Evolutionary conservation across 1,139 yeast genomes (phyloP).

Genomic region (Tardiomyces digboiensis): DNA sequence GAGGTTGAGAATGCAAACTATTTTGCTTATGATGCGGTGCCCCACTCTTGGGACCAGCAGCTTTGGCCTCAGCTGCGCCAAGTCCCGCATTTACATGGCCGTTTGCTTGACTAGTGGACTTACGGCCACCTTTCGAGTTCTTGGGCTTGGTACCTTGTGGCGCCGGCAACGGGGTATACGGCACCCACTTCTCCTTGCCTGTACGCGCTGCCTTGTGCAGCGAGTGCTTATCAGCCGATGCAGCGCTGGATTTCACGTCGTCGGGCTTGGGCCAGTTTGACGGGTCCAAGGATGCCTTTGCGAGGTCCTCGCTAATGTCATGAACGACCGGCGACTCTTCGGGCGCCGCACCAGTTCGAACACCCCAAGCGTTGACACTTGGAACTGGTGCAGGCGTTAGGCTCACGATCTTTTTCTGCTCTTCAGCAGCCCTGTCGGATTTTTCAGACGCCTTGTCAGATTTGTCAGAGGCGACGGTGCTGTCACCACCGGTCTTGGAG

Average conservation of each 20-base stretch:
- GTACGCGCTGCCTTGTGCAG: conserved; percentile 21
- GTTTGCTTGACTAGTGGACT: conserved; percentile 5
- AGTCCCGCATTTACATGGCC: conserved; percentile 2
- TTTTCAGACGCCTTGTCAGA: conserved; percentile 1
- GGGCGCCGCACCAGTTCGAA: conserved; percentile 14
- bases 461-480: not conserved
- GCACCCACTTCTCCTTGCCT: conserved; percentile 80
- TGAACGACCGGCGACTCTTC: conserved; percentile 3
- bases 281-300: conserved; percentile 4
- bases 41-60: conserved; percentile 3
- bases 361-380: conserved; percentile 31
- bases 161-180: conserved; percentile 53
- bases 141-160: conserved; percentile 1
- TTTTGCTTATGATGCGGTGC: conserved; percentile 12
- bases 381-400: conserved; percentile 37
- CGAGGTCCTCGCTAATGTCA: not conserved
- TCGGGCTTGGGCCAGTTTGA: conserved; percentile 38
- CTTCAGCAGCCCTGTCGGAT: conserved; percentile 7
- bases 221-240: too few relatives aligned
- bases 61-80: conserved; percentile 3
- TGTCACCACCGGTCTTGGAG: not conserved
- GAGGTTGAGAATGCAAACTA: conserved; percentile 1
- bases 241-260: not conserved
- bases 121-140: conserved; percentile 1
- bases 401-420: conserved; percentile 13